These are phyloP conservation scores for Boechera retrofracta DNA, from an alignment of 345 rosid species.

Conservation along the genomic window DNA sequence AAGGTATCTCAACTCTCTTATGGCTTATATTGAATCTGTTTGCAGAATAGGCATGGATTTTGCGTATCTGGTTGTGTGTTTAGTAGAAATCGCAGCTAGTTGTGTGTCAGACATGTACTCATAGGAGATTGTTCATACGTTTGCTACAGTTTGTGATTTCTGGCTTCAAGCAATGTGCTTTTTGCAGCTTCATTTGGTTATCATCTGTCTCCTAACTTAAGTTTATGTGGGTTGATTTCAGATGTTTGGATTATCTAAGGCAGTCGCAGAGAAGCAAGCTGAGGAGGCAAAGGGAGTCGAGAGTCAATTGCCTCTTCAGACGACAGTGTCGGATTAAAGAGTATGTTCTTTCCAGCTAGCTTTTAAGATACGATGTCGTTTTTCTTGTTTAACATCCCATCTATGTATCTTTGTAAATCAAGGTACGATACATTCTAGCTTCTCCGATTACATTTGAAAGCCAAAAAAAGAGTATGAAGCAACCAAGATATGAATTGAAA, in stretches of 20 bases:
- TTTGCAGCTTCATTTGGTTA: neutral
- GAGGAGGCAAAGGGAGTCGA: conserved; percentile 65
- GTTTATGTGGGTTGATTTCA: conserved; percentile 39
- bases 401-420: conserved; percentile 7
- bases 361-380: neutral
- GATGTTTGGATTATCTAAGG: conserved; percentile 91
- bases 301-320: conserved; percentile 67
- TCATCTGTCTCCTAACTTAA: conserved; percentile 17
- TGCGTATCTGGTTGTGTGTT: neutral
- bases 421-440: no score
- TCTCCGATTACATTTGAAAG: no score
- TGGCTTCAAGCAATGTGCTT: neutral
- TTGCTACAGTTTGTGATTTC: neutral
- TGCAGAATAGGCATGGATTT: neutral
- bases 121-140: neutral
- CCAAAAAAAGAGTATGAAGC: no score
- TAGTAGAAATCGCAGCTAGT: neutral
- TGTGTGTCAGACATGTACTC: conserved; percentile 2
- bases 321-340: conserved; percentile 54
- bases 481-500: no score
- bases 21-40: neutral
- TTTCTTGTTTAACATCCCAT: conserved; percentile 16
- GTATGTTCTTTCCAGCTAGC: neutral
- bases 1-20: conserved; percentile 56
- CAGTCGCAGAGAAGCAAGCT: conserved; percentile 67